Evolutionary conservation across 202 grass and related monocot genomes (phyloP), one percentile per base, ranked within the genome.

Genomic region (Setaria viridis): DNA sequence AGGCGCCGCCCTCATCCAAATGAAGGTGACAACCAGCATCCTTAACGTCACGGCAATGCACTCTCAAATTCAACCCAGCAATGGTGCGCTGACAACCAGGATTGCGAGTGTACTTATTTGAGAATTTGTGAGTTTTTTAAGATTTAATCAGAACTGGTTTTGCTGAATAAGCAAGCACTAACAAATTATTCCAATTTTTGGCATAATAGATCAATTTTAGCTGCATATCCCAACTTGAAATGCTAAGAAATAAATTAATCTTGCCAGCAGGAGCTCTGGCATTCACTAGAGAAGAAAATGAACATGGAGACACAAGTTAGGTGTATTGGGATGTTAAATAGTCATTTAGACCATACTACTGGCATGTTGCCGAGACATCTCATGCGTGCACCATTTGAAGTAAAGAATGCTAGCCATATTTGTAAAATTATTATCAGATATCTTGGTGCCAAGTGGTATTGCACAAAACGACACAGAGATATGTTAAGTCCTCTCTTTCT

Each of bases 181-280:
- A 58, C 20, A 37, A 55, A 58, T 17, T 59, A 42, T 42, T 25
- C n/a, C 35, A 12, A 59, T 43, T 77, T 59, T 35, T 39, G 6
- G 2, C 20, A 11, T 76, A 57, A 1, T 10, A 39, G 15, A 7
- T 20, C 2, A 5, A 56, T 59, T 76, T 77, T 39, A 77, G 11
- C 20, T 21, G 12, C 5, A 57, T 33, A 57, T 37, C 9, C 74
- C 20, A 59, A 59, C 19, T 59, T 14, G 2, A 20, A 59, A 77
- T 77, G 74, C 20, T 77, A 59, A 59, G 17, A 11, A 59, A 77
- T 59, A 21, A 20, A 42, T 43, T 59, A 77, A 21, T 21, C 53
- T 42, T 58, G 74, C 20, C 39, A 17, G 17, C 66, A 43, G 58
- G 32, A 66, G 14, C 63, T 66, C 63, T 66, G 2, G 5, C 33